Conservation (phyloP, 805 yeast species). For the Teunomyces pallodes region DNA sequence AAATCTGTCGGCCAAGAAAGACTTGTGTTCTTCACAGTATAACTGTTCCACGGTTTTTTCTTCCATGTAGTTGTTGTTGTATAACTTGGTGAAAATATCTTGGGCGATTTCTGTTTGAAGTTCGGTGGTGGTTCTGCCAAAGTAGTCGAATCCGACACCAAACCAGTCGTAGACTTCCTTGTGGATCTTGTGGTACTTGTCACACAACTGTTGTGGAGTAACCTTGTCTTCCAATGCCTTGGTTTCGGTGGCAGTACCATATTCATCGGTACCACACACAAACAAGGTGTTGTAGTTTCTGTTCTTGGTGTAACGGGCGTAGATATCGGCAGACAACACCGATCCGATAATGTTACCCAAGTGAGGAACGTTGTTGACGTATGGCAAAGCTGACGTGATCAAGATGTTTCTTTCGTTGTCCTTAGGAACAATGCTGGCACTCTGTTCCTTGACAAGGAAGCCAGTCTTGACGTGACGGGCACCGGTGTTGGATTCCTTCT, state of each 20-base stretch:
- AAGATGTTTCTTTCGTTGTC: conserved; percentile 74
- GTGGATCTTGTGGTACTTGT: conserved; percentile 84
- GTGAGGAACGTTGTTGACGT: conserved; percentile 98
- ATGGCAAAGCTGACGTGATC: conserved; percentile 95
- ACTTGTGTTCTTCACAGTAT: conserved; percentile 86
- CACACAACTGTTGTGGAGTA: conserved; percentile 85
- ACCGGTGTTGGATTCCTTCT: conserved; percentile 41
- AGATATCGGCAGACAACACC: conserved; percentile 91
- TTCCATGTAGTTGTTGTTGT: conserved; percentile 77
- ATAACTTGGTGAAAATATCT: conserved; percentile 76
- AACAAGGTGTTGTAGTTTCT: conserved; percentile 84
- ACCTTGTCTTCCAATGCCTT: conserved; percentile 93
- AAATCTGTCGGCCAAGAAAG: conserved; percentile 91
- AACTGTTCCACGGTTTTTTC: conserved; percentile 87
- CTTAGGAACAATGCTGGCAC: conserved; percentile 51
- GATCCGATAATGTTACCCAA: conserved; percentile 96
- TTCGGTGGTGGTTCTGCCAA: conserved; percentile 94
- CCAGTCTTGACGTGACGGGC: conserved; percentile 31
- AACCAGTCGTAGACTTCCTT: conserved; percentile 95
- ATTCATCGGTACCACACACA: conserved; percentile 97
- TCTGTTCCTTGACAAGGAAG: conserved; percentile 28
- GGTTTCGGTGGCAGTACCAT: conserved; percentile 99
- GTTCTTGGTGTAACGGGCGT: conserved; percentile 82
- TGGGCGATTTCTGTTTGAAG: conserved; percentile 94
- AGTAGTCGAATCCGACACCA: conserved; percentile 88